Conservation (phyloP, 179 eudicot species). For the Drosera spatulata region DNA sequence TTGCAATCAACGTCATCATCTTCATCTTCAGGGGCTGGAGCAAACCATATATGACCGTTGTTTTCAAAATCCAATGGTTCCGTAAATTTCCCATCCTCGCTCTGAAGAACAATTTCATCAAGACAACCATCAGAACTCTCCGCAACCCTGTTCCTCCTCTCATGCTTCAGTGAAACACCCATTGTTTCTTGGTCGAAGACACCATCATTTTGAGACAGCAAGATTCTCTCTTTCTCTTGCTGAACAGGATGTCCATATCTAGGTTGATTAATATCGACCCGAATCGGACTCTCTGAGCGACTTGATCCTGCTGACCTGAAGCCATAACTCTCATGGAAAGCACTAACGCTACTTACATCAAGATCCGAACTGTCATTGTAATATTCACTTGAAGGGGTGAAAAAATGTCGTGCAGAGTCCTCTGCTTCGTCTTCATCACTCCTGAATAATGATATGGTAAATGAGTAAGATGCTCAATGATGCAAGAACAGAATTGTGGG, state of each 20-base stretch:
- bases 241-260: conserved; percentile 59
- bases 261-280: conserved; percentile 61
- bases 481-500: background rate
- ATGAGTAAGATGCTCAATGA: conserved; percentile 1
- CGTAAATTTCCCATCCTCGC: conserved; percentile 24
- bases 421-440: conserved; percentile 83
- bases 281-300: conserved; percentile 56
- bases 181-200: conserved; percentile 27
- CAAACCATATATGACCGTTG: conserved; percentile 72
- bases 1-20: conserved; percentile 49
- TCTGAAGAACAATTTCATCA: conserved; percentile 23
- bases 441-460: conserved; percentile 26
- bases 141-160: conserved; percentile 20
- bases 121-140: conserved; percentile 24
- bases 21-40: conserved; percentile 84
- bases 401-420: conserved; percentile 43
- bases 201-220: conserved; percentile 29
- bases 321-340: conserved; percentile 55
- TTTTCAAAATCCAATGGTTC: conserved; percentile 71
- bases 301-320: conserved; percentile 68
- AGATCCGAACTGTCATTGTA: conserved; percentile 54
- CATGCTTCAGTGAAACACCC: conserved; percentile 45
- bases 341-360: conserved; percentile 68
- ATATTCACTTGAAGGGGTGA: conserved; percentile 48
- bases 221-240: conserved; percentile 43